phyloP scores from a whole-genome alignment of 1,284 basidiomycete species.

The Malassezia restricta region DNA sequence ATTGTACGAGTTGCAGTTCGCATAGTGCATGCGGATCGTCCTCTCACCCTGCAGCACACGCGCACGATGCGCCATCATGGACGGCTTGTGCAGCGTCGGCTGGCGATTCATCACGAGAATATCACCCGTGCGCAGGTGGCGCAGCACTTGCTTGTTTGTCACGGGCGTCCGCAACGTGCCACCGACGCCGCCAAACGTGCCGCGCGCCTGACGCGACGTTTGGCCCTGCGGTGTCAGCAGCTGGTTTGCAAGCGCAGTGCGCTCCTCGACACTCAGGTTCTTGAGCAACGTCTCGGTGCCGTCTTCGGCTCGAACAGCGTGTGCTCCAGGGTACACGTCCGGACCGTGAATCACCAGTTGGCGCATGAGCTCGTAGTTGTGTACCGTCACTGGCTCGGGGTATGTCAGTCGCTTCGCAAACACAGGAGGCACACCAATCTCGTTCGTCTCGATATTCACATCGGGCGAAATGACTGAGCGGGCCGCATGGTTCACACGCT shows the following conservation, averaged over 20 bases:
- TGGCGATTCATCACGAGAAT: slow-evolving; percentile 94
- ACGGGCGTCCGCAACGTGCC: slow-evolving; percentile 44
- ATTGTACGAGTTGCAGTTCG: slow-evolving; percentile 99
- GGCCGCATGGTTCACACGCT: slow-evolving; percentile 97
- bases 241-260: slow-evolving; percentile 93
- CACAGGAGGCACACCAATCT: slow-evolving; percentile 94
- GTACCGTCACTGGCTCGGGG: slow-evolving; percentile 86
- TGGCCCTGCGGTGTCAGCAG: slow-evolving; percentile 77
- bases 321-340: slow-evolving; percentile 78
- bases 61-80: slow-evolving; percentile 98
- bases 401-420: slow-evolving; percentile 95
- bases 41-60: slow-evolving; percentile 88
- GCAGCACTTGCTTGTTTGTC: slow-evolving; percentile 92
- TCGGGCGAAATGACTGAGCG: slow-evolving; percentile 99
- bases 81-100: slow-evolving; percentile 97
- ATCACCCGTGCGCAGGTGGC: slow-evolving; percentile 89
- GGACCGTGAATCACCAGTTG: slow-evolving; percentile 87
- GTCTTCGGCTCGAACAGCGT: slow-evolving; percentile 89
- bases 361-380: slow-evolving; percentile 78
- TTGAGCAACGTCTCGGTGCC: slow-evolving; percentile 51
- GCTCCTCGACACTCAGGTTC: slow-evolving; percentile 68
- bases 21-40: slow-evolving; percentile 99
- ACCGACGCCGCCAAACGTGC: slow-evolving; percentile 41
- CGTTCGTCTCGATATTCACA: slow-evolving; percentile 97
- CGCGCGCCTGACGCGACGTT: slow-evolving; percentile 47